Evolutionary conservation across 2,329 filamentous ascomycete genomes (phyloP), one percentile per base, ranked within the genome.

Genomic region (Ophiostoma novo-ulmi): DNA sequence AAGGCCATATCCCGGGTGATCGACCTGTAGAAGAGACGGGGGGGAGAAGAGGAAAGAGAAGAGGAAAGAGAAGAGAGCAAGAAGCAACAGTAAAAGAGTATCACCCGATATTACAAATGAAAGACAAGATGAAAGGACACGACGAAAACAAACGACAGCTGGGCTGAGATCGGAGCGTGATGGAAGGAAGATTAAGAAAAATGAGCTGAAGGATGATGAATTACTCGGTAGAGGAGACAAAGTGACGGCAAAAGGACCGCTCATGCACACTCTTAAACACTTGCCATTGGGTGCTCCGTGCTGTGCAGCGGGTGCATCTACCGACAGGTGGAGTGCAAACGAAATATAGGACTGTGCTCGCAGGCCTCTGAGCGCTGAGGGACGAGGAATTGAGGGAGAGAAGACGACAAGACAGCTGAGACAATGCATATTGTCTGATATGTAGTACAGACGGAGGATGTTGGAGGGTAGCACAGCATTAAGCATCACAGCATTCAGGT

Each of bases 281-380:
- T 22, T 61, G 58, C 69, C 69, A 67, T 67, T 38, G 48, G 55
- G 38, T 68, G 69, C 64, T 66, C 69, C 61, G 69, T 70, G 69
- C 69, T 52, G 52, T 70, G 69, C 69, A 70, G 67, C 69, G 69
- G 58, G 63, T 70, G 48, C n/a, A 55, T 20, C 63, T 70, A 52
- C 44, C n/a, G 63, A n/a, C 58, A 39, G 35, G 35, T 39, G 35
- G 31, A 65, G 22, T 31, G 22, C 10, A 20, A 26, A 61, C 4
- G 35, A 35, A 31, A 64, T 14, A 64, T 14, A 22, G 7, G n/a
- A 39, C 31, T 31, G 31, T 31, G 31, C 31, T 31, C 31, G 31
- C 3, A 31, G 31, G 31, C 31, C 31, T 31, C 31, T 31, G 31
- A 3, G 31, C 2, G 10, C 14, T 3, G 8, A 39, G n/a, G 41